Percentiles rank a stretch among this genome's conserved stretches.
Evolutionary conservation across 495 filamentous ascomycete species (phyloP).

Genomic region (Pseudevernia furfuracea): DNA sequence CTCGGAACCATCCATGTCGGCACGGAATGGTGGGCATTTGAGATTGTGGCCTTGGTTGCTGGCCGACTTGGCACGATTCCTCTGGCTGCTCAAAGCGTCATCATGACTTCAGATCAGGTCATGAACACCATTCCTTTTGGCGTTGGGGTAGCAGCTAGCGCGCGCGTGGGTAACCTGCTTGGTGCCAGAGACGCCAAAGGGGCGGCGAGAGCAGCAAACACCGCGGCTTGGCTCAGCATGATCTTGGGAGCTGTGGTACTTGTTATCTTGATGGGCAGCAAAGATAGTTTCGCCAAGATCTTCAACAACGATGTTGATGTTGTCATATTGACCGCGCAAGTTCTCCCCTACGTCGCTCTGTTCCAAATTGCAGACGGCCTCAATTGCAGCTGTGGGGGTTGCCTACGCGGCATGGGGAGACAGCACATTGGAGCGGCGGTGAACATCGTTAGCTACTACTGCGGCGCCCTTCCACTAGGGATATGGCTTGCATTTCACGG

Average conservation of each 20-base stretch:
- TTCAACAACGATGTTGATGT: constrained; percentile 77
- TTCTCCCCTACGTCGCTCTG: constrained; percentile 83
- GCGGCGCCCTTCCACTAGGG: constrained; percentile 73
- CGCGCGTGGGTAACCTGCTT: constrained; percentile 75
- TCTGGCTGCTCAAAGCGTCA: constrained; percentile 80
- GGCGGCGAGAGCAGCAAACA: constrained; percentile 67
- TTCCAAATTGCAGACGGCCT: constrained; percentile 92
- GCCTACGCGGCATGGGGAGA: constrained; percentile 74
- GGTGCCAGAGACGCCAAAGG: constrained; percentile 61
- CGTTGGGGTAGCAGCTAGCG: constrained; percentile 73
- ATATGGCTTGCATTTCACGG: constrained; percentile 85
- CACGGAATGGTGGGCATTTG: constrained; percentile 95
- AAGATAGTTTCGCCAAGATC: constrained; percentile 69
- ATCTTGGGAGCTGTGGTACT: constrained; percentile 61
- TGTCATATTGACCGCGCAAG: constrained; percentile 67
- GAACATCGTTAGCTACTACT: constrained; percentile 84
- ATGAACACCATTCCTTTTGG: constrained; percentile 93
- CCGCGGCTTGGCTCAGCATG: constrained; percentile 67
- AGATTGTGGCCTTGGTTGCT: constrained; percentile 87
- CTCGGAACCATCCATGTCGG: constrained; percentile 84
- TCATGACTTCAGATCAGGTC: constrained; percentile 91
- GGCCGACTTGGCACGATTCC: constrained; percentile 76
- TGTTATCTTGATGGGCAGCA: constrained; percentile 62
- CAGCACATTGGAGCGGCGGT: constrained; percentile 87
- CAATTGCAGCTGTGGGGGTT: constrained; percentile 79